Conservation (phyloP, 2,329 filamentous ascomycete genomes). For the Rhinocladiella similis region DNA sequence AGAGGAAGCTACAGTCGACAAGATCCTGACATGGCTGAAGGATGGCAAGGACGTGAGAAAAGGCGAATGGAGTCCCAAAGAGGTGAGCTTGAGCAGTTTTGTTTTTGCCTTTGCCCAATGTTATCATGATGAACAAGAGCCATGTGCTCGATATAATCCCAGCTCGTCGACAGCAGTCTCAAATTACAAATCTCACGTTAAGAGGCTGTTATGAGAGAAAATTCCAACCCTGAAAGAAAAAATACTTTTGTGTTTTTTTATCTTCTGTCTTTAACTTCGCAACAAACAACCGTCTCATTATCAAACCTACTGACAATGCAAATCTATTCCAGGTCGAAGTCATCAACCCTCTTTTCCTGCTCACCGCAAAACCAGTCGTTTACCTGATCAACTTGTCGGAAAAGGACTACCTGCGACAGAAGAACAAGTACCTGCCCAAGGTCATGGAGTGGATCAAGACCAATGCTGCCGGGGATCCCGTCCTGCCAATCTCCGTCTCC, state of each 20-base stretch:
- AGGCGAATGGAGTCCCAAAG: conserved; percentile 85
- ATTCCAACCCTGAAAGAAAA: conserved; percentile 75
- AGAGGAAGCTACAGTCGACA: conserved; percentile 90
- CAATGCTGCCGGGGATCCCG: conserved; percentile 80
- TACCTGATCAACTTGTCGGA: conserved; percentile 97
- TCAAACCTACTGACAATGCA: conserved; percentile 18
- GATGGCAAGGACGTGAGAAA: conserved; percentile 93
- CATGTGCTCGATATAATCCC: conserved; percentile 94
- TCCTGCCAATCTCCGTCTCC: conserved; percentile 88
- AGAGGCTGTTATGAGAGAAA: conserved; percentile 88
- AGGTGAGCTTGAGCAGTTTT: conserved; percentile 72
- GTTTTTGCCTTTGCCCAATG: conserved; percentile 21
- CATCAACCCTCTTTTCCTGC: conserved; percentile 93
- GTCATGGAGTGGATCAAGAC: conserved; percentile 95
- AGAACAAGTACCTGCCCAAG: conserved; percentile 98
- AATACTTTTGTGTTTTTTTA: conserved; percentile 18
- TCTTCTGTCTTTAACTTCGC: too few species aligned
- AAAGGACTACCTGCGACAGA: conserved; percentile 95
- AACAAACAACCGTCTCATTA: neutral
- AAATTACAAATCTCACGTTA: conserved; percentile 64
- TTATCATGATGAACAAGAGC: conserved; percentile 97
- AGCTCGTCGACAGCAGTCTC: conserved; percentile 90
- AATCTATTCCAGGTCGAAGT: conserved; percentile 83
- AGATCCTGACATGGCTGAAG: conserved; percentile 79
- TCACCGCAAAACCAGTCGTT: conserved; percentile 95